phyloP scores from a whole-genome alignment of 495 filamentous ascomycete species.

The Penicillium bialowiezense region DNA sequence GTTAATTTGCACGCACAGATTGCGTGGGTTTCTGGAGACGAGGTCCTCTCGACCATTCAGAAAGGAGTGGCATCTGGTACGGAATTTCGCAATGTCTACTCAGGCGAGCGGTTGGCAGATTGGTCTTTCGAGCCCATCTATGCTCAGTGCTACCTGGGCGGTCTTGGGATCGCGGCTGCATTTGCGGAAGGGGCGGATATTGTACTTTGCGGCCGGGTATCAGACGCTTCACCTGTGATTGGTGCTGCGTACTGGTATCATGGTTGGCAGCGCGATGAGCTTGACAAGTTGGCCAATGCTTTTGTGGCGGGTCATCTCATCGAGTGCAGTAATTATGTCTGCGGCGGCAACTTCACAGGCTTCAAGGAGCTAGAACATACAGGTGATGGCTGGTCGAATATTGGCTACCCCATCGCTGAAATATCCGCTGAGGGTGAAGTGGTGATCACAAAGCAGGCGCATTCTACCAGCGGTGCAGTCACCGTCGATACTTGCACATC shows the following conservation, averaged over 20 bases:
- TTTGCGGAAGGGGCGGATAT: conserved; percentile 54
- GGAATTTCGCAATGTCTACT: conserved; percentile 50
- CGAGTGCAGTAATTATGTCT: conserved; percentile 55
- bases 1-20: conserved; percentile 10
- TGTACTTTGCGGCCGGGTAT: conserved; percentile 55
- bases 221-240: conserved; percentile 53
- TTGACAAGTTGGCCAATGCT: conserved; percentile 49
- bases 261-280: conserved; percentile 39
- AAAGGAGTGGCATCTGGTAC: conserved; percentile 32
- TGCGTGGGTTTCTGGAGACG: conserved; percentile 53
- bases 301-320: conserved; percentile 56
- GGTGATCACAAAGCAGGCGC: conserved; percentile 43
- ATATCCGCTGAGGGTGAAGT: conserved; percentile 46
- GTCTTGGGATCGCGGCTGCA: conserved; percentile 46
- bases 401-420: conserved; percentile 59
- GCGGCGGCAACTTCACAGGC: conserved; percentile 56
- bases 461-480: conserved; percentile 31
- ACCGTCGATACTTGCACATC: conserved; percentile 52
- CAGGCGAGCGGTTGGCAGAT: conserved; percentile 42
- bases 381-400: conserved; percentile 40
- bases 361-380: conserved; percentile 45
- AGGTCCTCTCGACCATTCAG: conserved; percentile 45
- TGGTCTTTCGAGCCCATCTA: conserved; percentile 55
- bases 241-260: conserved; percentile 50
- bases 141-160: conserved; percentile 54